phyloP scores from a whole-genome alignment of 2,329 filamentous ascomycete species.

The Calonectria naviculata region DNA sequence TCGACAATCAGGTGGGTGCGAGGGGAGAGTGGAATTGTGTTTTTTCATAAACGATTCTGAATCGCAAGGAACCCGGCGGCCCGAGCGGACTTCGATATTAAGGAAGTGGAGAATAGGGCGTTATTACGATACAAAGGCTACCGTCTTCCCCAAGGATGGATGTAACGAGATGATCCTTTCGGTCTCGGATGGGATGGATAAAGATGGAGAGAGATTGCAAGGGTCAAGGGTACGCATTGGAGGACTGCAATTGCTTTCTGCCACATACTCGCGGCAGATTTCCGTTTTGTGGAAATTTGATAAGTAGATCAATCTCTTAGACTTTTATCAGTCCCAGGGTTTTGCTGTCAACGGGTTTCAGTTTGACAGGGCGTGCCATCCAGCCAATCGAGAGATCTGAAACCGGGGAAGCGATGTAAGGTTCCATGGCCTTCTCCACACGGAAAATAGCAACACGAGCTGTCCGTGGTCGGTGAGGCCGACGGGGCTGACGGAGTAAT shows the following conservation, averaged over 20 bases:
- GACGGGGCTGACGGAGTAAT: not conserved
- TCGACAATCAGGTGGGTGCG: not conserved
- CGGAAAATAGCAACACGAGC: not conserved
- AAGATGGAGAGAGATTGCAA: not conserved
- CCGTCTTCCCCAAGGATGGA: not conserved
- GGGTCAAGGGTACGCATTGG: not conserved
- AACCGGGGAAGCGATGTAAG: no score
- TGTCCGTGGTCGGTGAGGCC: not conserved
- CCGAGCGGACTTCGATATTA: not conserved
- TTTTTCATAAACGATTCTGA: not conserved
- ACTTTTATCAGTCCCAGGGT: not conserved
- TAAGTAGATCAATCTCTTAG: not conserved
- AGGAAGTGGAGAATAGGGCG: not conserved
- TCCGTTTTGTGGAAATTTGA: not conserved
- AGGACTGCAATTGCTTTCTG: not conserved
- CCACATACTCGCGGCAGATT: no score
- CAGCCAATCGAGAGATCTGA: not conserved
- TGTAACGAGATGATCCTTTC: not conserved
- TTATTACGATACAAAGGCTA: not conserved
- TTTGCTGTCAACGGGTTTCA: not conserved
- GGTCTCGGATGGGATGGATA: not conserved
- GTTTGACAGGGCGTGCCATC: not conserved
- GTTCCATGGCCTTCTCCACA: not conserved
- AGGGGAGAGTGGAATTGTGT: not conserved
- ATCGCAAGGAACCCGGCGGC: not conserved